Conservation (phyloP, 2,329 filamentous ascomycete species). For the Exserohilum rostratum region DNA sequence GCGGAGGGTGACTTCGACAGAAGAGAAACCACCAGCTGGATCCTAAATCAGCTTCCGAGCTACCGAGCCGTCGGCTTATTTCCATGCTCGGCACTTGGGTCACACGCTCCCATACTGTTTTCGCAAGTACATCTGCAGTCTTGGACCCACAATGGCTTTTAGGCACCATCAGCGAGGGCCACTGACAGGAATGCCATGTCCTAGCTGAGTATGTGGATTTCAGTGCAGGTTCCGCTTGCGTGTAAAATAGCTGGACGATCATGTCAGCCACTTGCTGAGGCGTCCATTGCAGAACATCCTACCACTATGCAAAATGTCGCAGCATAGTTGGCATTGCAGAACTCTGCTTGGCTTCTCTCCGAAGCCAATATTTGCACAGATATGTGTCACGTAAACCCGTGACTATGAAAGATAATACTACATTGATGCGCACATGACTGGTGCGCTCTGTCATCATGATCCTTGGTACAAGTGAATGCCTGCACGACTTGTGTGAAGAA, state of each 20-base stretch:
- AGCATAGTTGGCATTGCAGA: background rate
- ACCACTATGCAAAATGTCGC: background rate
- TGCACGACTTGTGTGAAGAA: background rate
- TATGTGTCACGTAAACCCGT: background rate
- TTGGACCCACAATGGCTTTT: background rate
- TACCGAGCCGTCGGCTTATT: background rate
- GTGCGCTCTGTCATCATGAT: background rate
- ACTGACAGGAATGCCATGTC: background rate
- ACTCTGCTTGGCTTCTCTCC: background rate
- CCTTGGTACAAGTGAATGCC: background rate
- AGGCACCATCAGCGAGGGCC: background rate
- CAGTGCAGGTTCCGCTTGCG: background rate
- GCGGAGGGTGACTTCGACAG: conserved; percentile 49
- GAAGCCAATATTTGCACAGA: background rate
- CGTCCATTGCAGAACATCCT: background rate
- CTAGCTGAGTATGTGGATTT: background rate
- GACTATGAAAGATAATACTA: background rate
- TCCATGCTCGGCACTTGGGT: background rate
- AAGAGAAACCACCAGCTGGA: conserved; percentile 40
- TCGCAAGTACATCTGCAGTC: background rate
- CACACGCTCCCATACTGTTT: background rate
- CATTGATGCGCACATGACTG: conserved; percentile 1
- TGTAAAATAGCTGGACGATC: background rate
- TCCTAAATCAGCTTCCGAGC: conserved; percentile 20
- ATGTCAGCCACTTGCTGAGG: background rate